A percentile compares a stretch with the other conserved stretches of the same genome.
These are phyloP conservation scores for Vaccinium myrtillus DNA, from an alignment of 148 eudicot species.

Conservation along the genomic window DNA sequence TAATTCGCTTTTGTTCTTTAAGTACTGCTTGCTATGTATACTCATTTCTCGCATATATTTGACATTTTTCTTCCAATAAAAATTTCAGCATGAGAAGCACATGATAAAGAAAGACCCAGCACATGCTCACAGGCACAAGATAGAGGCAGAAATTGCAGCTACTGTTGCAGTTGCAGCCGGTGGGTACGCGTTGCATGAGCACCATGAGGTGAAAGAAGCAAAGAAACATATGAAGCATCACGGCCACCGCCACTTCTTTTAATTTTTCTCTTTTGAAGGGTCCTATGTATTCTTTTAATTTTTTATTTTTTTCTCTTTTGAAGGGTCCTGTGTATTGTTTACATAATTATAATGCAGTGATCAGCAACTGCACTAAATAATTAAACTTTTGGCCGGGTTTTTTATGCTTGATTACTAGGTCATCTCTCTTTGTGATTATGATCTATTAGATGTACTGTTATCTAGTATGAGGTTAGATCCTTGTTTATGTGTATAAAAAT, in stretches of 20 bases:
- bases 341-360: neutral
- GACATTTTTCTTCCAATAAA: neutral
- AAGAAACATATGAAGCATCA: slow-evolving; percentile 47
- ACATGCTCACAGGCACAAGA: slow-evolving; percentile 54
- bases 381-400: neutral
- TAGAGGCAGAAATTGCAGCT: slow-evolving; percentile 46
- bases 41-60: neutral
- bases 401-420: neutral
- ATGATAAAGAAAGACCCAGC: slow-evolving; percentile 58
- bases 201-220: slow-evolving; percentile 58
- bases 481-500: too few species aligned
- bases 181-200: slow-evolving; percentile 56
- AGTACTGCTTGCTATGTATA: neutral
- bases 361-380: neutral
- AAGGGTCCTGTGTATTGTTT: neutral
- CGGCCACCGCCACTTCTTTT: slow-evolving; percentile 25
- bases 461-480: too few species aligned
- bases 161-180: slow-evolving; percentile 50
- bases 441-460: neutral
- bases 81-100: slow-evolving; percentile 54
- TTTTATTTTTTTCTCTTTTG: too few species aligned
- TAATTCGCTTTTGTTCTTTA: neutral
- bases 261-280: neutral
- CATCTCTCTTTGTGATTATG: neutral
- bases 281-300: neutral